Evolutionary conservation across 495 filamentous ascomycete species (phyloP), one percentile per base, ranked within the genome.

Genomic region (Rusavskia elegans): DNA sequence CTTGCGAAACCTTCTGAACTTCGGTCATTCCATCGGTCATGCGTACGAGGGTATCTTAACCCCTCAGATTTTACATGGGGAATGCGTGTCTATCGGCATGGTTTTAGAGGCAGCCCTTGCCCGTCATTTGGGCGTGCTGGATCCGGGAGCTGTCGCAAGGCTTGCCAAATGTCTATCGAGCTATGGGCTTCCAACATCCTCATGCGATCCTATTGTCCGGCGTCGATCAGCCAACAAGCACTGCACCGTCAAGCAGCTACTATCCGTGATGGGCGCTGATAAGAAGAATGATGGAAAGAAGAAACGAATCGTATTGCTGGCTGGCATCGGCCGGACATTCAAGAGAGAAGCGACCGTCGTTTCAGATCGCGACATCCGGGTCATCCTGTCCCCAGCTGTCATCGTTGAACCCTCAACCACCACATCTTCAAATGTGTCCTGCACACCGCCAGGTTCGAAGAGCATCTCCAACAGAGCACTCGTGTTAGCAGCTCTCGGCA

Each of bases 231-330:
- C 85, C 6, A 84, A 81, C 29, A 96, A 92, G 65, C 75, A 82
- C 57, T 98, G 93, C 64, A 82, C 88, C n/a, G 86, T 96, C 11
- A 87, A 97, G 55, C 78, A 83, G 42, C 65, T 97, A 53, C 71
- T 98, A 44, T 75, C 81, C 53, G 90, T 93, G 63, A 98, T 98
- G 92, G 89, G 81, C 2, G 81, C 97, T 38, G 92, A 98, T 69
- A 98, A 98, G 78, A 98, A 98, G 77, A 98, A 98, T 51, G 84
- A 95, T 32, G 92, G 92, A 1, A 78, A 76, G 35, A 90, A 93
- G 66, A 98, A 97, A 74, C 95, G 93, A 68, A 82, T 98, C 51
- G 92, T 95, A n/a, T 77, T 99, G 7, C 78, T 99, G 20, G 87
- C 88, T 0, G 83, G 84, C 11, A 93, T 99, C 67, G 92, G 92